These are phyloP conservation scores for Anthostomella pinea DNA, from an alignment of 2,329 filamentous ascomycete genomes.

Conservation along the genomic window DNA sequence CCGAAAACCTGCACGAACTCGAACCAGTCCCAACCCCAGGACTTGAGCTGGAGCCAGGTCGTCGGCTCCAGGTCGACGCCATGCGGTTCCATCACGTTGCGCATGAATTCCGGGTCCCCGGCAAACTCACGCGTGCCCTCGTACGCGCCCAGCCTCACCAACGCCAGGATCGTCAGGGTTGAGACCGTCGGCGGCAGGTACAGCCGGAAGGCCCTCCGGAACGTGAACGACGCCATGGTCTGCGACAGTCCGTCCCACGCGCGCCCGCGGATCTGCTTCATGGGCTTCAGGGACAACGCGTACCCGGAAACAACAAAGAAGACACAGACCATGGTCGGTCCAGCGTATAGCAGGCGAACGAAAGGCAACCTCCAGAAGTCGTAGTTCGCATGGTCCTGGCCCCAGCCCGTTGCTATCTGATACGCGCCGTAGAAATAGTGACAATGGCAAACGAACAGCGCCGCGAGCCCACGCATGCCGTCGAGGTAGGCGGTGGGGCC, in stretches of 20 bases:
- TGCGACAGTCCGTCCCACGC: conserved; percentile 39
- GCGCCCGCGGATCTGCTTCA: conserved; percentile 43
- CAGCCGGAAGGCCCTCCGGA: conserved; percentile 50
- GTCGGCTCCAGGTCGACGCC: conserved; percentile 37
- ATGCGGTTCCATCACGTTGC: conserved; percentile 49
- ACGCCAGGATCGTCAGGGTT: conserved; percentile 44
- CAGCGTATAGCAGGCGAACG: conserved; percentile 52
- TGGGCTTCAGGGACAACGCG: conserved; percentile 52
- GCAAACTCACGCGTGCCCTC: conserved; percentile 48
- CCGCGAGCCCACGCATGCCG: conserved; percentile 48
- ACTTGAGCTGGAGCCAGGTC: conserved; percentile 37
- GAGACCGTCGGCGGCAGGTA: conserved; percentile 51
- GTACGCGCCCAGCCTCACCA: conserved; percentile 46
- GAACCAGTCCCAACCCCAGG: conserved; percentile 46
- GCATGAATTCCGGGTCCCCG: conserved; percentile 40
- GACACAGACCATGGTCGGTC: conserved; percentile 55
- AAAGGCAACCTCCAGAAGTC: conserved; percentile 51
- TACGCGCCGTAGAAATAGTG: conserved; percentile 52
- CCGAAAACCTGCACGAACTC: too few species aligned
- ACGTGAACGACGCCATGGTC: conserved; percentile 48
- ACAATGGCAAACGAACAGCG: conserved; percentile 46
- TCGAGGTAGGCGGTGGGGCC: conserved; percentile 48
- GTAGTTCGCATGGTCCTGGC: conserved; percentile 42
- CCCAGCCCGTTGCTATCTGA: conserved; percentile 50
- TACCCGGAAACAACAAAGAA: conserved; percentile 64